Conservation (phyloP, 495 filamentous ascomycete genomes). For the Penicillium antarcticum region DNA sequence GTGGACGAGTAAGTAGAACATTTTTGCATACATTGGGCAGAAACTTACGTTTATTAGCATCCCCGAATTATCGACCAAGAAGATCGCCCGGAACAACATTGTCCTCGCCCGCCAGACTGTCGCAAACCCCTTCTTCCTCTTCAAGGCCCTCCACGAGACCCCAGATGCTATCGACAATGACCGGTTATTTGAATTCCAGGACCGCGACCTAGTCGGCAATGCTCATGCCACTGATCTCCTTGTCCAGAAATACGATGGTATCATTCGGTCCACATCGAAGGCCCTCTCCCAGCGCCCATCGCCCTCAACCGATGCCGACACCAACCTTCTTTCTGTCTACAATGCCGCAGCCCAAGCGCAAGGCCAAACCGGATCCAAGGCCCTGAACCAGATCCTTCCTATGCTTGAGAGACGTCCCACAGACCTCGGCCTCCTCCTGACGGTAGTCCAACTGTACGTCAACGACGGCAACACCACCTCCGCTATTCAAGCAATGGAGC, state of each 20-base stretch:
- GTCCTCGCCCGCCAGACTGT: slow-evolving; percentile 54
- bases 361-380: slow-evolving; percentile 60
- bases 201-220: slow-evolving; percentile 65
- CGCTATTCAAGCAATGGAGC: slow-evolving; percentile 72
- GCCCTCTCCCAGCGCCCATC: slow-evolving; percentile 50
- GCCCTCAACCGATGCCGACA: slow-evolving; percentile 53
- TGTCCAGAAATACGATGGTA: slow-evolving; percentile 71
- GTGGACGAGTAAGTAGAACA: slow-evolving; percentile 54
- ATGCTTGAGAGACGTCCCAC: slow-evolving; percentile 73
- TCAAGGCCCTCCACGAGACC: slow-evolving; percentile 61
- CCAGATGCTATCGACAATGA: slow-evolving; percentile 60
- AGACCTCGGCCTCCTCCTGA: slow-evolving; percentile 81
- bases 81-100: slow-evolving; percentile 76
- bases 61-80: slow-evolving; percentile 69
- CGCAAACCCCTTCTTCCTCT: slow-evolving; percentile 74
- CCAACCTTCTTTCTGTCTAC: slow-evolving; percentile 67
- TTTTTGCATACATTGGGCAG: neutral
- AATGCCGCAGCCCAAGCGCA: slow-evolving; percentile 75
- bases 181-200: slow-evolving; percentile 74
- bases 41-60: slow-evolving; percentile 54
- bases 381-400: slow-evolving; percentile 68
- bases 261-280: slow-evolving; percentile 62
- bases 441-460: slow-evolving; percentile 81
- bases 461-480: slow-evolving; percentile 68
- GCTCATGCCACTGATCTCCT: slow-evolving; percentile 70